A percentile compares a stretch with the other conserved stretches of the same genome.
Evolutionary conservation across 441 rosid genomes (phyloP).

Genomic region (Euphorbia corollata): DNA sequence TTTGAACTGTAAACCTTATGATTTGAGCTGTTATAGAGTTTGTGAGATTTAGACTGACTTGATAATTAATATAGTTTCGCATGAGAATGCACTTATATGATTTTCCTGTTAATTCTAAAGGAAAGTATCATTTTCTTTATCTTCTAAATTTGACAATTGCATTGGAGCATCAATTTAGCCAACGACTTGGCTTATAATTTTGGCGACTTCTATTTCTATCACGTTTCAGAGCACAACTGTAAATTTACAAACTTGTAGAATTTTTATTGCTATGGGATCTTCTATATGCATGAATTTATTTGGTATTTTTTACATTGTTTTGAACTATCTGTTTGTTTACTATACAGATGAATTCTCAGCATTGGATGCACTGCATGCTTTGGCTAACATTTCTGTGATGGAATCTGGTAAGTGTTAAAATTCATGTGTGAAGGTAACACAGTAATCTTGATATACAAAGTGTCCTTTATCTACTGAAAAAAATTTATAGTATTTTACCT

Average conservation of each 20-base stretch:
- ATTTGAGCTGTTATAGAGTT: neutral
- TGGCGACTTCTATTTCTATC: neutral
- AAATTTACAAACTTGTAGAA: neutral
- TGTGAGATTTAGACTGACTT: neutral
- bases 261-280: constrained; percentile 6
- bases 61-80: neutral
- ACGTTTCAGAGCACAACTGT: constrained; percentile 6
- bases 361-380: constrained; percentile 57
- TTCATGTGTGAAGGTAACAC: constrained; percentile 12
- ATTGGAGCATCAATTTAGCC: too few relatives aligned
- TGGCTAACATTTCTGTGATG: constrained; percentile 56
- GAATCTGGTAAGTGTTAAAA: constrained; percentile 62
- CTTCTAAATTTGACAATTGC: too few relatives aligned
- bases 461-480: neutral
- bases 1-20: neutral
- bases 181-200: neutral
- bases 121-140: neutral
- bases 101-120: neutral
- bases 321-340: constrained; percentile 11
- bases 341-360: constrained; percentile 57
- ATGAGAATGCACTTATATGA: neutral
- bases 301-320: neutral
- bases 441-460: constrained; percentile 8
- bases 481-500: constrained; percentile 1
- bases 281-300: constrained; percentile 15